Evolutionary conservation across 441 rosid genomes (phyloP).

Genomic region (Corymbia citriodora): DNA sequence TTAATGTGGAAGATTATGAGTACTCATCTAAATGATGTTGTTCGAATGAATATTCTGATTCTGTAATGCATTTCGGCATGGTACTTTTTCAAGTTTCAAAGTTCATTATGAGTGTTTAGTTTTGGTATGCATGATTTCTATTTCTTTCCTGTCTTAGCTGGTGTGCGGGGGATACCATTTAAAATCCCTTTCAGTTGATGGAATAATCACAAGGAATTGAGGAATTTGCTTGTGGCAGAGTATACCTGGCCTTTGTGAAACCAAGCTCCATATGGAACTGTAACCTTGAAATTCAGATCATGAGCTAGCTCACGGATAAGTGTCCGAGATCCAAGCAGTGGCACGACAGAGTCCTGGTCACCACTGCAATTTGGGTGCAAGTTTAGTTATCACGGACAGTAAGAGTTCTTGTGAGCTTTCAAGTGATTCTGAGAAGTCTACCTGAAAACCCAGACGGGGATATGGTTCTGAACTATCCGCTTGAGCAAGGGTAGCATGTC

Average conservation of each 20-base stretch:
- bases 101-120: not conserved
- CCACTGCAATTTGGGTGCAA: slow-evolving; percentile 35
- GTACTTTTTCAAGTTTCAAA: not conserved
- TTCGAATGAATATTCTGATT: not conserved
- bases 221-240: not conserved
- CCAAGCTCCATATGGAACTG: slow-evolving; percentile 79
- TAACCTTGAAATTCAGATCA: slow-evolving; percentile 41
- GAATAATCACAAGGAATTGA: not conserved
- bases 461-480: slow-evolving; percentile 43
- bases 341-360: slow-evolving; percentile 81
- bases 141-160: not conserved
- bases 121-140: not conserved
- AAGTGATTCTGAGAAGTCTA: slow-evolving; percentile 6
- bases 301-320: slow-evolving; percentile 70
- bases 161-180: not conserved
- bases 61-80: not conserved
- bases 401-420: not conserved
- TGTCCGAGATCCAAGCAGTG: slow-evolving; percentile 70
- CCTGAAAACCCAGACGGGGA: slow-evolving; percentile 85
- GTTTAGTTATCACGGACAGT: not conserved
- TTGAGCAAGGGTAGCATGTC: slow-evolving; percentile 76
- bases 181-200: not conserved
- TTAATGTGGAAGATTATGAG: not conserved
- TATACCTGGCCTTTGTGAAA: slow-evolving; percentile 82
- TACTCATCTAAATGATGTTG: not conserved